These are phyloP conservation scores for Eucalyptus urophylla DNA, from an alignment of 345 rosid species.

Conservation along the genomic window DNA sequence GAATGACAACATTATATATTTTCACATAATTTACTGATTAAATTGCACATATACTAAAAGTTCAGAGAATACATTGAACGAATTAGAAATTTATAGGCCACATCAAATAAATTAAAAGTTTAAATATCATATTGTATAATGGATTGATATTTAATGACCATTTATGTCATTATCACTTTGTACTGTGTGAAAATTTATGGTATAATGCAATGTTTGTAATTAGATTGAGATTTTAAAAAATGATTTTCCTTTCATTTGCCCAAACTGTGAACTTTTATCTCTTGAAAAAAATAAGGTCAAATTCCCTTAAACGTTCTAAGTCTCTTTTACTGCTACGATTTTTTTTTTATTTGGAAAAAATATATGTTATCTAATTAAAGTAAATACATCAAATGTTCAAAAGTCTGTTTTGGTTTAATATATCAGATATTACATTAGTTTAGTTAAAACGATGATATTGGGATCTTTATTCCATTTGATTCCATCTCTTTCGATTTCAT, in stretches of 20 bases:
- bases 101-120: too few relatives aligned
- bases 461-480: not conserved
- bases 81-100: too few relatives aligned
- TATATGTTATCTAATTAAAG: not conserved
- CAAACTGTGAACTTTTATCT: not conserved
- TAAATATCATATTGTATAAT: too few relatives aligned
- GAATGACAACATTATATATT: not conserved
- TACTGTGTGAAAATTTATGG: not conserved
- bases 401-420: not conserved
- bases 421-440: not conserved
- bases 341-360: not conserved
- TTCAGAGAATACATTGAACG: rapidly evolving
- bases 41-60: too few relatives aligned
- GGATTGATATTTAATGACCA: too few relatives aligned
- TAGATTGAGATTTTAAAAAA: not conserved
- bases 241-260: not conserved
- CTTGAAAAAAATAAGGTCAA: not conserved
- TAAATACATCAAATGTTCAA: not conserved
- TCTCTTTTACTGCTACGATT: too few relatives aligned
- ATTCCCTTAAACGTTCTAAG: not conserved
- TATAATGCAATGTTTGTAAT: not conserved
- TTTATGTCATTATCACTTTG: not conserved
- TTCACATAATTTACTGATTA: rapidly evolving
- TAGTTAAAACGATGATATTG: not conserved
- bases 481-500: not conserved